Evolutionary conservation across 176 grass and related monocot species (phyloP).

Genomic region (Oryza rufipogon): DNA sequence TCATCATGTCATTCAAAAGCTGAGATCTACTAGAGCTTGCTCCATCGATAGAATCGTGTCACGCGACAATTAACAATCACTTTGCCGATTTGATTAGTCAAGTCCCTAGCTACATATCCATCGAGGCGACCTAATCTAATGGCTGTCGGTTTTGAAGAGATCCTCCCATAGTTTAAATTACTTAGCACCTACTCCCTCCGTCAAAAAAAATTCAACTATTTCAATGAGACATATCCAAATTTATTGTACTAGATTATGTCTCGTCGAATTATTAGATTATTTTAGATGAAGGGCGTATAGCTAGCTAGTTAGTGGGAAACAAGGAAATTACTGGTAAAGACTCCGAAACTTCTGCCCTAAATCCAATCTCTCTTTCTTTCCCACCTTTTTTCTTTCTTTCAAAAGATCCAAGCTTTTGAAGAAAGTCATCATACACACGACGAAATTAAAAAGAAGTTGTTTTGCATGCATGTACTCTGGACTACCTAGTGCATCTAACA

Average conservation of each 20-base stretch:
- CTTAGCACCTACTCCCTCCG: too few relatives aligned
- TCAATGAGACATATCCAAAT: too few relatives aligned
- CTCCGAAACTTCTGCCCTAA: slow-evolving; percentile 10
- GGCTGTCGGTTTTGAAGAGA: neutral
- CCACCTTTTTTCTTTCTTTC: neutral
- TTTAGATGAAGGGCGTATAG: too few relatives aligned
- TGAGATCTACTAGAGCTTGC: neutral
- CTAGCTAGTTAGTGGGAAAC: slow-evolving; percentile 11
- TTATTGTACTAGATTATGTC: too few relatives aligned
- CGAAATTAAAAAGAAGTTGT: neutral
- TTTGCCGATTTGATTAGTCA: neutral
- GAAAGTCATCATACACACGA: neutral
- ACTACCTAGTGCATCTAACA: neutral
- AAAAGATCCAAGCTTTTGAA: neutral
- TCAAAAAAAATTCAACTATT: too few relatives aligned
- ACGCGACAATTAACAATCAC: neutral
- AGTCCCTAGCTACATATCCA: neutral
- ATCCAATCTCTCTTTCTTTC: neutral
- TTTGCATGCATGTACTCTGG: neutral
- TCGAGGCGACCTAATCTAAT: neutral
- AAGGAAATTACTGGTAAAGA: slow-evolving; percentile 1
- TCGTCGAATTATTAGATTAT: too few relatives aligned
- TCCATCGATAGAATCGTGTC: neutral
- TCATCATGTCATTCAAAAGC: neutral
- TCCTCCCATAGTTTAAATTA: neutral